phyloP scores from a whole-genome alignment of 148 eudicot genomes.

The Nyssa sinensis region DNA sequence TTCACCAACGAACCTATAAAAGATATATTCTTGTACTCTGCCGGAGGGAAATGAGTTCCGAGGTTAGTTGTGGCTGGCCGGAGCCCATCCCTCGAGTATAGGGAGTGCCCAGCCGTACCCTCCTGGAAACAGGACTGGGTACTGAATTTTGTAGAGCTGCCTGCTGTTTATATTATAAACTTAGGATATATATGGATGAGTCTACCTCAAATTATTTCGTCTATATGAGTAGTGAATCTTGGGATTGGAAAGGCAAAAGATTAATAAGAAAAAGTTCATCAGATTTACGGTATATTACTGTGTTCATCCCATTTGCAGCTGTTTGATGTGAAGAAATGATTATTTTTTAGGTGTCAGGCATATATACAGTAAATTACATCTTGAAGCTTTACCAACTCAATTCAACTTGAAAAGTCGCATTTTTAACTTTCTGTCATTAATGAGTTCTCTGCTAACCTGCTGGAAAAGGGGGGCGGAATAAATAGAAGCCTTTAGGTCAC shows the following conservation, averaged over 20 bases:
- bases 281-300: neutral
- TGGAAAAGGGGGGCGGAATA: no score
- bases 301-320: neutral
- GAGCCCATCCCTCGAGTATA: neutral
- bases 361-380: no score
- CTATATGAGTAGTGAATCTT: neutral
- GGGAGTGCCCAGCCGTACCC: conserved; percentile 10
- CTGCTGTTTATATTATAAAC: neutral
- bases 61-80: neutral
- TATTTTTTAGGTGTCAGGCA: no score
- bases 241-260: neutral
- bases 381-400: no score
- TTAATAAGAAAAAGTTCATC: no score
- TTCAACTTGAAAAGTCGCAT: no score
- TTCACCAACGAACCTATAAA: neutral
- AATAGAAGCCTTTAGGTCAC: no score
- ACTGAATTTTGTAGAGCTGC: conserved; percentile 13
- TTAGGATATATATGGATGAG: no score
- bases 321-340: no score
- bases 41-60: neutral
- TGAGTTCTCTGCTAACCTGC: no score
- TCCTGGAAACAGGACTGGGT: neutral
- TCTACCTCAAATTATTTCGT: no score
- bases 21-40: neutral
- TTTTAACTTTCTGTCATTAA: no score